Evolutionary conservation across 352 stramenopile species (phyloP).

Genomic region (Thraustochytrium striatum): DNA sequence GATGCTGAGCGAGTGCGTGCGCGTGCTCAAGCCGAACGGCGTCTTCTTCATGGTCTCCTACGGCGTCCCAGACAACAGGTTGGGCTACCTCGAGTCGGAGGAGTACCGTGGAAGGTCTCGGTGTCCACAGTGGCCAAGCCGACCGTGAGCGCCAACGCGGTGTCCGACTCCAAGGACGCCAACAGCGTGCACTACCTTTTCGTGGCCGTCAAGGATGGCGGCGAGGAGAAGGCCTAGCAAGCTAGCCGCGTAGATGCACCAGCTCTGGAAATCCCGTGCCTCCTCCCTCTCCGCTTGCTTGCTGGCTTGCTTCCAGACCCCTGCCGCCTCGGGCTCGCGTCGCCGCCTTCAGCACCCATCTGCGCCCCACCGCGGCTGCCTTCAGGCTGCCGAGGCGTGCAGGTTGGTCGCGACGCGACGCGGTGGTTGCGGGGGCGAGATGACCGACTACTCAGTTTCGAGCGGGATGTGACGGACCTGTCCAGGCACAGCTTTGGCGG

Average conservation of each 20-base stretch:
- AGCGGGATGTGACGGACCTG: slow-evolving; percentile 3
- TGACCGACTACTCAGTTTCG: slow-evolving; percentile 33
- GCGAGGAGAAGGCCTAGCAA: slow-evolving; percentile 23
- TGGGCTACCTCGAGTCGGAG: slow-evolving; percentile 92
- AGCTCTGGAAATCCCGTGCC: too few species aligned
- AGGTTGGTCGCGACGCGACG: too few species aligned
- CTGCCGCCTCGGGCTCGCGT: too few species aligned
- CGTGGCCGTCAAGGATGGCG: slow-evolving; percentile 12
- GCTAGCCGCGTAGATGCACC: too few species aligned
- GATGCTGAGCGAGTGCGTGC: slow-evolving; percentile 86
- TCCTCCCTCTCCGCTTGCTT: too few species aligned
- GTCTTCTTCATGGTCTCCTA: slow-evolving; percentile 92
- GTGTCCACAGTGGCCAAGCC: slow-evolving; percentile 92
- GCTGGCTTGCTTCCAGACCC: too few species aligned
- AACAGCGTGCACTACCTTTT: slow-evolving; percentile 91
- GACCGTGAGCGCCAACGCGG: slow-evolving; percentile 84
- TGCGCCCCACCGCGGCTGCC: too few species aligned
- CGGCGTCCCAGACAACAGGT: slow-evolving; percentile 87
- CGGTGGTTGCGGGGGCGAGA: too few species aligned
- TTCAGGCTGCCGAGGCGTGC: too few species aligned
- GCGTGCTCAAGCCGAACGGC: slow-evolving; percentile 88
- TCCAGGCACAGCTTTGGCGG: slow-evolving; percentile 23
- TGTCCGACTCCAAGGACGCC: slow-evolving; percentile 76
- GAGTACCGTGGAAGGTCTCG: slow-evolving; percentile 88
- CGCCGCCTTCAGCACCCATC: too few species aligned